Percentiles rank a stretch among this genome's conserved stretches.
Evolutionary conservation across 768 basidiomycete species (phyloP).

Genomic region (Tephrocybe rancida): DNA sequence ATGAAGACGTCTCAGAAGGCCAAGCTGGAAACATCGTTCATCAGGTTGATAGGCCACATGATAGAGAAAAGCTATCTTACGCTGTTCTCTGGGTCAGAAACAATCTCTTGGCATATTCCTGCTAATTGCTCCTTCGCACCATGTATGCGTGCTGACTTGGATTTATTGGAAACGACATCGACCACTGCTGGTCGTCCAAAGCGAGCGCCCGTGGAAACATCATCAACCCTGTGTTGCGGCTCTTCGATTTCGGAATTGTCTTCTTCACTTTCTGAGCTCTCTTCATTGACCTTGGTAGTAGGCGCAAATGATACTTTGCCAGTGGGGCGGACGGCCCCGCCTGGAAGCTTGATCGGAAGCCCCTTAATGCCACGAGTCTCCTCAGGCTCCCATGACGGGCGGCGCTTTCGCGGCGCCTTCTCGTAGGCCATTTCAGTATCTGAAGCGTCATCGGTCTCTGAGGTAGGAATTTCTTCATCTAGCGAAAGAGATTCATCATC

Average conservation of each 20-base stretch:
- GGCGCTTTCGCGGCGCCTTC: slow-evolving; percentile 54
- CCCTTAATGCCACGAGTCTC: slow-evolving; percentile 56
- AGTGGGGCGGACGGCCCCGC: slow-evolving; percentile 74
- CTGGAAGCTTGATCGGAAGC: slow-evolving; percentile 85
- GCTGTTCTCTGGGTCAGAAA: slow-evolving; percentile 93
- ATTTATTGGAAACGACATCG: slow-evolving; percentile 67
- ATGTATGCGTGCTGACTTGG: slow-evolving; percentile 67
- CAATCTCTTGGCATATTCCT: slow-evolving; percentile 88
- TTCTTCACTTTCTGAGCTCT: slow-evolving; percentile 18
- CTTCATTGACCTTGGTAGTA: slow-evolving; percentile 14
- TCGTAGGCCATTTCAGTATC: slow-evolving; percentile 82
- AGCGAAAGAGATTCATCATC: slow-evolving; percentile 34
- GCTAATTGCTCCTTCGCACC: slow-evolving; percentile 95
- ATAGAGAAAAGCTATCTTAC: slow-evolving; percentile 47
- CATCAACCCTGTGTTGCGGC: slow-evolving; percentile 49
- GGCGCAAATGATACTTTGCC: slow-evolving; percentile 30
- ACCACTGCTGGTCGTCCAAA: slow-evolving; percentile 85
- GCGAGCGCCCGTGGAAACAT: slow-evolving; percentile 80
- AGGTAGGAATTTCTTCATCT: slow-evolving; percentile 23
- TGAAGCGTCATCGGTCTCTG: slow-evolving; percentile 40
- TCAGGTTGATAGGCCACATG: not conserved
- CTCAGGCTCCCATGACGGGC: slow-evolving; percentile 45
- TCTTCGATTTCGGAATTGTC: slow-evolving; percentile 32
- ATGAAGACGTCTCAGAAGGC: slow-evolving; percentile 84
- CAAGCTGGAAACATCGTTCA: slow-evolving; percentile 54